Evolutionary conservation across 2,329 filamentous ascomycete species (phyloP).

Genomic region (Aspergillus pseudotamarii): DNA sequence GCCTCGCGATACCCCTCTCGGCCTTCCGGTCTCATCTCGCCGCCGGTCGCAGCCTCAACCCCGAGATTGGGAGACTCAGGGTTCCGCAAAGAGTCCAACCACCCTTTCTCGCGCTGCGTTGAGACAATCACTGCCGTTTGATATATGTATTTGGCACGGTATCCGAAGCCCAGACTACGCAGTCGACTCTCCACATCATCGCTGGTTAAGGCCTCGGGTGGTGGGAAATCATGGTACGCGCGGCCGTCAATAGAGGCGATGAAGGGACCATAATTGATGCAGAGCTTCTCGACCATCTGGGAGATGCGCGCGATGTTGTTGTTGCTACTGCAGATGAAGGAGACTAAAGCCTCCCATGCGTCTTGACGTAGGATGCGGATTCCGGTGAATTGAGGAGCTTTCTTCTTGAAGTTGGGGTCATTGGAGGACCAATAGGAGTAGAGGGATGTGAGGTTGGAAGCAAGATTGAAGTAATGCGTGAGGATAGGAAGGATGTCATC

Average conservation of each 20-base stretch:
- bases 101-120: constrained; percentile 66
- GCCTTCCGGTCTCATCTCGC: constrained; percentile 53
- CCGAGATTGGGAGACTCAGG: constrained; percentile 69
- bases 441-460: constrained; percentile 71
- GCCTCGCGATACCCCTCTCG: constrained; percentile 74
- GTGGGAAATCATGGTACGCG: constrained; percentile 84
- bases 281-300: constrained; percentile 95
- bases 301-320: constrained; percentile 96
- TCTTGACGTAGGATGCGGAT: constrained; percentile 93
- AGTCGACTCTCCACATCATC: constrained; percentile 78
- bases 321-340: constrained; percentile 98
- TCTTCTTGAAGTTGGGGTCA: constrained; percentile 86
- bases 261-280: constrained; percentile 77
- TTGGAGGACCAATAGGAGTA: constrained; percentile 85
- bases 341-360: constrained; percentile 90
- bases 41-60: constrained; percentile 45
- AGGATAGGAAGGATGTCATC: constrained; percentile 69
- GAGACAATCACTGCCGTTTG: constrained; percentile 79
- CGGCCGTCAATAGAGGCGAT: constrained; percentile 71
- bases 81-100: constrained; percentile 79
- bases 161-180: constrained; percentile 86
- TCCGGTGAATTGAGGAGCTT: constrained; percentile 83
- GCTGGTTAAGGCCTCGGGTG: constrained; percentile 71
- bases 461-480: constrained; percentile 83
- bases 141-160: constrained; percentile 89